phyloP scores from a whole-genome alignment of 306 rosid species.

The Ceratonia siliqua region DNA sequence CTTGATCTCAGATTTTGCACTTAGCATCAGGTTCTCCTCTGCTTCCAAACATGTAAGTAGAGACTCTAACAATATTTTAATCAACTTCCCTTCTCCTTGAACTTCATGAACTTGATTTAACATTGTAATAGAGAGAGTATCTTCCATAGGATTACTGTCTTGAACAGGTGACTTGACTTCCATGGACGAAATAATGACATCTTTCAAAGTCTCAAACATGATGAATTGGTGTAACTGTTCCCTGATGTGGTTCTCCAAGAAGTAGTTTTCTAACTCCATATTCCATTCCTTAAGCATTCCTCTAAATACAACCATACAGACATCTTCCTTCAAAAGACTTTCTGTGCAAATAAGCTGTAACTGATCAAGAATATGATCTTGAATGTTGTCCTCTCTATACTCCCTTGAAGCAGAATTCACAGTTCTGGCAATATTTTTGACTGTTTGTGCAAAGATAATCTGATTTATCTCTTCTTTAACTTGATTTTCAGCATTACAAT shows the following conservation, averaged over 20 bases:
- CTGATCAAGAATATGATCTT: conserved; percentile 18
- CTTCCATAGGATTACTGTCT: conserved; percentile 25
- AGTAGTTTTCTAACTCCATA: conserved; percentile 33
- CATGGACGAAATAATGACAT: conserved; percentile 23
- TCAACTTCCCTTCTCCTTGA: conserved; percentile 38
- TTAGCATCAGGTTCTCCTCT: conserved; percentile 50
- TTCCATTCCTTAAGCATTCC: conserved; percentile 54
- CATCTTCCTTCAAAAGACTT: conserved; percentile 47
- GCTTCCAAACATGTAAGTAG: conserved; percentile 46
- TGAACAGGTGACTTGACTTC: conserved; percentile 33
- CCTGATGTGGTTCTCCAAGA: conserved; percentile 39
- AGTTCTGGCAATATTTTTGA: conserved; percentile 29
- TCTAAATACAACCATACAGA: conserved; percentile 44
- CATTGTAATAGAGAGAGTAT: background rate
- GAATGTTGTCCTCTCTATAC: conserved; percentile 26
- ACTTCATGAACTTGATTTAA: conserved; percentile 18
- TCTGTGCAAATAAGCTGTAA: conserved; percentile 17
- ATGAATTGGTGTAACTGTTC: conserved; percentile 48
- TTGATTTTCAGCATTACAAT: conserved; percentile 22
- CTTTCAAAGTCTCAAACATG: conserved; percentile 44
- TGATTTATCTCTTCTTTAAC: conserved; percentile 41
- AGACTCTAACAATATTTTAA: conserved; percentile 38
- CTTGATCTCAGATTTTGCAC: conserved; percentile 43
- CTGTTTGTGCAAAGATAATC: conserved; percentile 44
- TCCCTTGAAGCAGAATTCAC: conserved; percentile 25